These are phyloP conservation scores for Trichoderma aggressivum DNA, from an alignment of 2,329 filamentous ascomycete genomes.

Conservation along the genomic window DNA sequence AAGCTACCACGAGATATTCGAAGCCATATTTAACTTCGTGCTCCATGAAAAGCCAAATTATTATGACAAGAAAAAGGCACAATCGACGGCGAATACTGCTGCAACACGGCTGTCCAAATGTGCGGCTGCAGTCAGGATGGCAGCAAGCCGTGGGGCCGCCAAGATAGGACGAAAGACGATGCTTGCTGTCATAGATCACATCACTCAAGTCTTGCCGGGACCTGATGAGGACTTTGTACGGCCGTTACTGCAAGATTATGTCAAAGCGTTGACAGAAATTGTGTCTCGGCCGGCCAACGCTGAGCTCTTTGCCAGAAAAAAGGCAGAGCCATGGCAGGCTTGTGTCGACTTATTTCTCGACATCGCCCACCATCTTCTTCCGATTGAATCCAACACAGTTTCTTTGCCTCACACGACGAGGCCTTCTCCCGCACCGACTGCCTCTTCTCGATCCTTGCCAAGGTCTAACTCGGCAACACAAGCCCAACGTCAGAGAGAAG, in stretches of 20 bases:
- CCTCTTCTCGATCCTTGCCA: slow-evolving; percentile 29
- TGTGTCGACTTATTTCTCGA: slow-evolving; percentile 69
- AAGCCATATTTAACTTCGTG: slow-evolving; percentile 70
- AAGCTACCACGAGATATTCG: slow-evolving; percentile 76
- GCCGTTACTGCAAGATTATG: slow-evolving; percentile 71
- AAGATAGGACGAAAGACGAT: slow-evolving; percentile 74
- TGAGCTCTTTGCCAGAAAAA: slow-evolving; percentile 65
- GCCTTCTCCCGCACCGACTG: slow-evolving; percentile 47
- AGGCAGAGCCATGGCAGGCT: slow-evolving; percentile 61
- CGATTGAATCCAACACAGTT: slow-evolving; percentile 39
- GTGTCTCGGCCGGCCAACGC: slow-evolving; percentile 72
- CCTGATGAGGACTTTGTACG: slow-evolving; percentile 61
- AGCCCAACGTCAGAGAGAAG: slow-evolving; percentile 33
- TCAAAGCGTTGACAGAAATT: slow-evolving; percentile 68
- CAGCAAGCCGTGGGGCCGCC: slow-evolving; percentile 65
- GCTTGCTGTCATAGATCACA: slow-evolving; percentile 75
- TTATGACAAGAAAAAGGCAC: slow-evolving; percentile 51
- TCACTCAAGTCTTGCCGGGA: slow-evolving; percentile 68
- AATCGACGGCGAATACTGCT: slow-evolving; percentile 44
- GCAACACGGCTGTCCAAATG: slow-evolving; percentile 62
- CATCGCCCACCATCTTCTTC: slow-evolving; percentile 51
- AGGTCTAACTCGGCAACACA: slow-evolving; percentile 31
- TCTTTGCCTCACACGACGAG: slow-evolving; percentile 32
- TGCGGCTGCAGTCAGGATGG: slow-evolving; percentile 67
- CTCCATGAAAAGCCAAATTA: slow-evolving; percentile 65